phyloP scores from a whole-genome alignment of 129 eudicot genomes.

The Pulicaria dysenterica region DNA sequence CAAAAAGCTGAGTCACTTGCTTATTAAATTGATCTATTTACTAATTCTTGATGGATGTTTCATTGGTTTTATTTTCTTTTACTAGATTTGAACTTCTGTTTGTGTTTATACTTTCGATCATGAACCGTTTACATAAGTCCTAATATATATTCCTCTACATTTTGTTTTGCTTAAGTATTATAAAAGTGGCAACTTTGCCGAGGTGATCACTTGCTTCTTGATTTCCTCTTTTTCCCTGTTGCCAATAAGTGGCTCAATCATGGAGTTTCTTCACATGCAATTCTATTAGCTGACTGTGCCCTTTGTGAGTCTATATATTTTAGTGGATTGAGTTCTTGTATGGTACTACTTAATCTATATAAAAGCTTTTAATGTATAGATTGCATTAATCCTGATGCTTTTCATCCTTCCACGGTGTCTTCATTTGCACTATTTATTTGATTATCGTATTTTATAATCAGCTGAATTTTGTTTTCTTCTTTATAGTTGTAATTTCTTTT shows the following conservation, averaged over 20 bases:
- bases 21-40: background rate
- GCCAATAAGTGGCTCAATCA: conserved; percentile 32
- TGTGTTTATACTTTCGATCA: background rate
- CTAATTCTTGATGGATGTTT: background rate
- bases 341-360: background rate
- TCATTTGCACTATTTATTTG: too few species aligned
- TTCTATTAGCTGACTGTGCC: conserved; percentile 10
- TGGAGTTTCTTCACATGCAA: conserved; percentile 14
- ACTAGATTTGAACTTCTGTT: background rate
- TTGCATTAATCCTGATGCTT: too few species aligned
- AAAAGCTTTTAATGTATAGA: too few species aligned
- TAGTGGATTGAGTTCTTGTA: background rate
- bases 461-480: too few species aligned
- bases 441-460: too few species aligned
- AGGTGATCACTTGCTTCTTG: conserved; percentile 36
- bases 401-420: too few species aligned
- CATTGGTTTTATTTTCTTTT: background rate
- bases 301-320: conserved; percentile 21
- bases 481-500: too few species aligned
- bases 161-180: background rate
- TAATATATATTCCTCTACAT: background rate
- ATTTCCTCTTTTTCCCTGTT: conserved; percentile 51
- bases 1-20: background rate
- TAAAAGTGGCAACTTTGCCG: conserved; percentile 11
- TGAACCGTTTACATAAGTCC: background rate